A percentile compares a stretch with the other conserved stretches of the same genome.
Conservation (phyloP, 768 basidiomycete species). For the Mycena latifolia region DNA sequence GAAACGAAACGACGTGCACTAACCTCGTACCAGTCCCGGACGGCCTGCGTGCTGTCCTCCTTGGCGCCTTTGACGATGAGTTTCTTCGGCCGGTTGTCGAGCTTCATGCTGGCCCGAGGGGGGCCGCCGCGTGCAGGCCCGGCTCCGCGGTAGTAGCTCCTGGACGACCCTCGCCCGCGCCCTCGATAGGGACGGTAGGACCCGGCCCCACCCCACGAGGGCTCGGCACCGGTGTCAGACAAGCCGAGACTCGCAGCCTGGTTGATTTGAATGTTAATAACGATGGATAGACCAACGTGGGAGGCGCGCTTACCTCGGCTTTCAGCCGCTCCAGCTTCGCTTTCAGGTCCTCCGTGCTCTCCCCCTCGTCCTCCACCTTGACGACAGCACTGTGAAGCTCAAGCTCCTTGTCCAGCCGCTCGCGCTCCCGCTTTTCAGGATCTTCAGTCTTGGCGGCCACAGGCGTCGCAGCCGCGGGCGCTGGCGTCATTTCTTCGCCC, state of each 20-base stretch:
- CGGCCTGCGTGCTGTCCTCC: conserved; percentile 63
- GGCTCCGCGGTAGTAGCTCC: conserved; percentile 73
- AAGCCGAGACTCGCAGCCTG: conserved; percentile 85
- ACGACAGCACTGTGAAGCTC: conserved; percentile 68
- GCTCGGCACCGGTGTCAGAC: conserved; percentile 58
- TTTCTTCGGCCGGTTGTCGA: conserved; percentile 91
- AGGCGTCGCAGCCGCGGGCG: conserved; percentile 40
- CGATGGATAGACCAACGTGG: not conserved
- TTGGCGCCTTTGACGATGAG: conserved; percentile 78
- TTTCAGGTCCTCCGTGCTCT: conserved; percentile 77
- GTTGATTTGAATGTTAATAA: conserved; percentile 4
- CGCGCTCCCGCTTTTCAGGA: conserved; percentile 68
- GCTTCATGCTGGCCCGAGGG: conserved; percentile 82
- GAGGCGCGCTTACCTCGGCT: conserved; percentile 71
- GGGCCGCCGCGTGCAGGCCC: conserved; percentile 71
- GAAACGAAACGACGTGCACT: conserved; percentile 24
- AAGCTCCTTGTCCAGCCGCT: conserved; percentile 86
- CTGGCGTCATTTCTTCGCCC: conserved; percentile 80
- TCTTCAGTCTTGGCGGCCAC: conserved; percentile 50
- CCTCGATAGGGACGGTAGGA: conserved; percentile 78
- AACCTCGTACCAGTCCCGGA: conserved; percentile 91
- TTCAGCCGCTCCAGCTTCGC: conserved; percentile 82
- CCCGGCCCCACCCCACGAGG: conserved; percentile 47
- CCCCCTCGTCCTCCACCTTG: conserved; percentile 56
- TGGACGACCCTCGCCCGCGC: conserved; percentile 66